Evolutionary conservation across 768 basidiomycete genomes (phyloP).

Genomic region (Flagelloscypha sp.): DNA sequence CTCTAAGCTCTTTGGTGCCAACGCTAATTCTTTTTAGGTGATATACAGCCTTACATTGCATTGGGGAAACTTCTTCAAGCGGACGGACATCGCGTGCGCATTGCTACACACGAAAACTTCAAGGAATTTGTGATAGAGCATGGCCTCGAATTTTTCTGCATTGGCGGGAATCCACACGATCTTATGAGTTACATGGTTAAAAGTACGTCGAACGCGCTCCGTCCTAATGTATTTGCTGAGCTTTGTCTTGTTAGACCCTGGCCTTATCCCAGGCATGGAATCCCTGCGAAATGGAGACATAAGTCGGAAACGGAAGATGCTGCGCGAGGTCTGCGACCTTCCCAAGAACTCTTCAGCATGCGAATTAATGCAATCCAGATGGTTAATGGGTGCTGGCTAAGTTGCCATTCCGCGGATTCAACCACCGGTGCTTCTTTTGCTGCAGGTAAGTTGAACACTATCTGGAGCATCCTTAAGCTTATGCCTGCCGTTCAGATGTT

Average conservation of each 20-base stretch:
- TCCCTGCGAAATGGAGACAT: constrained; percentile 58
- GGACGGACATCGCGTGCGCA: constrained; percentile 50
- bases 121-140: constrained; percentile 41
- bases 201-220: constrained; percentile 29
- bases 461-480: too few relatives aligned
- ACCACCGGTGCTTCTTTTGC: constrained; percentile 38
- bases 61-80: constrained; percentile 39
- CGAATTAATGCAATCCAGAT: constrained; percentile 27
- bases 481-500: too few relatives aligned
- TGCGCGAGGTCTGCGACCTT: constrained; percentile 29
- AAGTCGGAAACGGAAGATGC: constrained; percentile 48
- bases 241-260: constrained; percentile 38
- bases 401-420: constrained; percentile 41
- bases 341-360: not conserved
- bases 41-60: constrained; percentile 61
- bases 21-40: constrained; percentile 29
- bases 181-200: constrained; percentile 70
- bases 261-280: constrained; percentile 50
- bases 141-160: constrained; percentile 50
- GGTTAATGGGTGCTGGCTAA: constrained; percentile 51
- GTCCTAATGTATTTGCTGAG: not conserved
- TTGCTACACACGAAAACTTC: constrained; percentile 57
- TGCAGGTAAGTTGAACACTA: too few relatives aligned
- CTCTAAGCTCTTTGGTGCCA: not conserved
- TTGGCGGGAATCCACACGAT: constrained; percentile 56